Evolutionary conservation across 805 yeast genomes (phyloP).

Genomic region (Pichia kluyveri): DNA sequence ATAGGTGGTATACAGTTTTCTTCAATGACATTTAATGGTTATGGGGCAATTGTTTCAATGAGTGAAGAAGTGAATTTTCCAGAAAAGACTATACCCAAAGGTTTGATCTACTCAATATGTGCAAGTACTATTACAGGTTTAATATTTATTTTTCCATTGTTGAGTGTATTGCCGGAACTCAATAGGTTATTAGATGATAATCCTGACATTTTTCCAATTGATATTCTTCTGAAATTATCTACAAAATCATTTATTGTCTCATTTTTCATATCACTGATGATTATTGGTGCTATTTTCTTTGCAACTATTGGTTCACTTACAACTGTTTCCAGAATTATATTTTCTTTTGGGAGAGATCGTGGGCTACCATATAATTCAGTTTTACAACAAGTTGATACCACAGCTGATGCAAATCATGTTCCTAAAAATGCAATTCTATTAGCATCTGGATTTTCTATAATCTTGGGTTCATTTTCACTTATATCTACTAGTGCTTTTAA

Average conservation of each 20-base stretch:
- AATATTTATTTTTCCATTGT: conserved; percentile 61
- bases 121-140: conserved; percentile 63
- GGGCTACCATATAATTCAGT: conserved; percentile 58
- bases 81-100: conserved; percentile 65
- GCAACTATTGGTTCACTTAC: conserved; percentile 76
- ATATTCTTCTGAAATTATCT: conserved; percentile 60
- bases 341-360: conserved; percentile 75
- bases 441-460: conserved; percentile 51
- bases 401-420: conserved; percentile 43
- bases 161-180: conserved; percentile 64
- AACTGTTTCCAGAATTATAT: conserved; percentile 76
- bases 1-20: conserved; percentile 79
- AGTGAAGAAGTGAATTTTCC: conserved; percentile 76
- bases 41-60: conserved; percentile 73
- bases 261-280: conserved; percentile 54
- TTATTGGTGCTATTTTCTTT: conserved; percentile 62
- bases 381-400: conserved; percentile 58
- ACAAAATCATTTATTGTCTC: conserved; percentile 64
- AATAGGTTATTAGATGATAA: conserved; percentile 44
- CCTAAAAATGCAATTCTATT: conserved; percentile 64
- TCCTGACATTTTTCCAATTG: conserved; percentile 71
- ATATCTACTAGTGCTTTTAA: conserved; percentile 68
- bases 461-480: conserved; percentile 56
- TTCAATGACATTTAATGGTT: conserved; percentile 72
- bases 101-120: conserved; percentile 56